Evolutionary conservation across 129 eudicot species (phyloP), one percentile per base, ranked within the genome.

Genomic region (Centaurea solstitialis): DNA sequence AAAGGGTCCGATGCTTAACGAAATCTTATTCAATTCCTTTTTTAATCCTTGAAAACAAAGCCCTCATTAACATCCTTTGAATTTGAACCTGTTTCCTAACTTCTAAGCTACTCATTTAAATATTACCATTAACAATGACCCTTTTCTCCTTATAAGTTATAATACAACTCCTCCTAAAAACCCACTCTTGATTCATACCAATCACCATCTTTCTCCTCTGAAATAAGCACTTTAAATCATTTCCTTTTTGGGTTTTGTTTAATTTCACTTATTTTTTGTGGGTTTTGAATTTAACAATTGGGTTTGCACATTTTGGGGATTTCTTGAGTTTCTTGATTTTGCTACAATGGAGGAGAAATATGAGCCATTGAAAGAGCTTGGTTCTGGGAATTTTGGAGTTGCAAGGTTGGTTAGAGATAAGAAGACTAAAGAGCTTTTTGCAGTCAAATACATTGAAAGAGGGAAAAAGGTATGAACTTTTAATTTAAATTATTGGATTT

Each of bases 371-470:
- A 89, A 89, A 74, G 91, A 89, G 37, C 88, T 89, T 81, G 92
- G 92, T 66, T 72, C 92, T 83, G 92, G 92, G 64, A 88, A 88
- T 67, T 88, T 88, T 78, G 92, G 92, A 75, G 92, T 89, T 6
- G 90, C 92, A 30, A 84, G 90, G 68, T 67, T 89, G 72, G 90
- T 86, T 26, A 89, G 76, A 81, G 92, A 89, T 85, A 86, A 86
- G 77, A 81, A 72, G 43, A 86, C 88, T 59, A 86, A 78, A 39
- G 92, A 86, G 75, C 83, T 89, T 41, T 67, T 86, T 84, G 90
- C 90, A 65, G 92, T 89, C 78, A 89, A 89, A 84, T 89, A 89
- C 86, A 86, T 86, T 47, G 92, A 89, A 81, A 89, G 90, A 84
- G 92, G 92, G 20, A 86, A 89, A 80, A 89, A 86, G 92, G 92